These are phyloP conservation scores for Tetracentron sinense DNA, from an alignment of 164 flowering plant species.

Conservation along the genomic window DNA sequence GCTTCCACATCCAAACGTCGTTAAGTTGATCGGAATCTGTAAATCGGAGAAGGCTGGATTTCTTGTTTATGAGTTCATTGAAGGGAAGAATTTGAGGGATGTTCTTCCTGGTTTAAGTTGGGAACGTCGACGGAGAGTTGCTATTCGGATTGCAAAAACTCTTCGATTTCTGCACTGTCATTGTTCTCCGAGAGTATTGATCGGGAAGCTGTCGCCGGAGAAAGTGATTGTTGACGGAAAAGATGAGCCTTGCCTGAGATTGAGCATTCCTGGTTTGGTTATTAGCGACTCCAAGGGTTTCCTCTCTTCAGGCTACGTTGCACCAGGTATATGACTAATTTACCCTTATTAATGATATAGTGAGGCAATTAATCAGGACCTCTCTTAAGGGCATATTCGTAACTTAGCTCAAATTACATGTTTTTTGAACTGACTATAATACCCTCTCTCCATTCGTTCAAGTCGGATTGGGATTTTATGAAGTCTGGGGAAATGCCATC, in stretches of 20 bases:
- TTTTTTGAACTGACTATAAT: too few relatives aligned
- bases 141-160: slow-evolving; percentile 56
- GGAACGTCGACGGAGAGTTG: slow-evolving; percentile 42
- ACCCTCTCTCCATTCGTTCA: too few relatives aligned
- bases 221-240: slow-evolving; percentile 44
- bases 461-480: too few relatives aligned
- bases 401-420: too few relatives aligned
- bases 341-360: neutral
- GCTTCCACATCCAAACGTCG: slow-evolving; percentile 48
- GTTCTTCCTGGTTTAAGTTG: slow-evolving; percentile 41
- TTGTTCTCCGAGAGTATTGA: slow-evolving; percentile 34
- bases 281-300: slow-evolving; percentile 32
- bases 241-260: slow-evolving; percentile 47
- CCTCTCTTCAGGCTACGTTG: slow-evolving; percentile 44
- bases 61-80: slow-evolving; percentile 44
- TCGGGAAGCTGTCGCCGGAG: slow-evolving; percentile 45
- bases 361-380: too few relatives aligned
- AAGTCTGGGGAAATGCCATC: too few relatives aligned
- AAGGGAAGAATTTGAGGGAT: slow-evolving; percentile 48
- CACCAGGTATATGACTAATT: slow-evolving; percentile 48
- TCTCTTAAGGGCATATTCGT: too few relatives aligned
- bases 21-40: slow-evolving; percentile 47
- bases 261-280: slow-evolving; percentile 29
- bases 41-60: slow-evolving; percentile 39
- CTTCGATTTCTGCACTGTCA: slow-evolving; percentile 46